Evolutionary conservation across 176 grass and related monocot genomes (phyloP), one percentile per base, ranked within the genome.

Genomic region (Areca catechu): DNA sequence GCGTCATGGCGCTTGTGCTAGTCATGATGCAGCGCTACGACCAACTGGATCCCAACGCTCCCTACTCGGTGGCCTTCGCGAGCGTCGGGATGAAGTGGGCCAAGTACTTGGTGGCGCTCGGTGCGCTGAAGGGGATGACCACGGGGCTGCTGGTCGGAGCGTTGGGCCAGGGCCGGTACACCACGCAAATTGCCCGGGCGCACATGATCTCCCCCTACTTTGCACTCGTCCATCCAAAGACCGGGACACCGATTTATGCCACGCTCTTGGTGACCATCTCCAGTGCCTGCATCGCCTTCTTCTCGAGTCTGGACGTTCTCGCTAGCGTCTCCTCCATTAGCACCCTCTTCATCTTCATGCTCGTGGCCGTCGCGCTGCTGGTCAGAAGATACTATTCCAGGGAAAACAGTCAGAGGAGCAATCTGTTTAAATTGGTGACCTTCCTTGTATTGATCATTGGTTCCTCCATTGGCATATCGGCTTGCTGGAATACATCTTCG

Each of bases 331-430:
- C 72, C 53, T 88, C 85, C 58, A 79, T 88, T 62, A 83, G 85
- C 85, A 88, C 79, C 25, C 79, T 88, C 56, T 83, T 83, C 71
- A 79, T 83, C 84, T 88, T 83, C 62, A 69, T 63, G 15, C 79
- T 88, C 52, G 73, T 88, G 60, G 61, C 79, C 56, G 15, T 79
- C 19, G 71, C 71, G 0, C 71, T 88, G 22, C 79, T 79, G 71
- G 75, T 88, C 22, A 75, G 74, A 6, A 65, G 84, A 15, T 79
- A 82, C 70, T 63, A 81, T 78, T 50, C 70, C 53, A 27, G 74
- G 0, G 70, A 72, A 0, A 1, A 10, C 22, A 65, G 67, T 1
- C 21, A 67, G 2, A 19, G 50, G 0, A 2, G 27, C 9, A 23
- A 75, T 47, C 53, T 72, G 0, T 66, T 48, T 16, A 78, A 65